Conservation (phyloP, 495 filamentous ascomycete genomes). For the Podospora australis region DNA sequence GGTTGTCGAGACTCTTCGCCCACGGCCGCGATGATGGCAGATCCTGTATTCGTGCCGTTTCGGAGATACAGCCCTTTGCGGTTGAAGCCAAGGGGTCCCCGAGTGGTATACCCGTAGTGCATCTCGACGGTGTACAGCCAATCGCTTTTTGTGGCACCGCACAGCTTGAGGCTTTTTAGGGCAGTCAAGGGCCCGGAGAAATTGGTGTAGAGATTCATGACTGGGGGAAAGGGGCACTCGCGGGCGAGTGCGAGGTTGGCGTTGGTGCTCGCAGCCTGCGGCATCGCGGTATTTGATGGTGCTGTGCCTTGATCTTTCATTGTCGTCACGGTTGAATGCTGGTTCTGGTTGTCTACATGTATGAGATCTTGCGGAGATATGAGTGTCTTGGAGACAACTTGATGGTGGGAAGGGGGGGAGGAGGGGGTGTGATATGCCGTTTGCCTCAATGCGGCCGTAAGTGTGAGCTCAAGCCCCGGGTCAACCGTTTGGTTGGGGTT, state of each 20-base stretch:
- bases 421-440: too few relatives aligned
- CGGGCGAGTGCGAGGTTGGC: conserved; percentile 2
- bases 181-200: neutral
- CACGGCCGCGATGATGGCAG: conserved; percentile 8
- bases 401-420: too few relatives aligned
- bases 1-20: conserved; percentile 4
- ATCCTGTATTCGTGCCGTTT: conserved; percentile 5
- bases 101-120: conserved; percentile 2
- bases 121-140: conserved; percentile 6
- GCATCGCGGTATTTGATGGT: too few relatives aligned
- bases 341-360: too few relatives aligned
- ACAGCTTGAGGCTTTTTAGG: conserved; percentile 6
- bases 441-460: too few relatives aligned
- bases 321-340: too few relatives aligned
- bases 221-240: conserved; percentile 8
- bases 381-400: too few relatives aligned
- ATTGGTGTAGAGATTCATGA: conserved; percentile 13
- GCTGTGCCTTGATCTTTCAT: too few relatives aligned
- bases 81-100: conserved; percentile 5
- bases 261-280: too few relatives aligned
- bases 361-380: too few relatives aligned
- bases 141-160: conserved; percentile 2
- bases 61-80: conserved; percentile 10
- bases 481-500: too few relatives aligned
- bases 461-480: too few relatives aligned